phyloP scores from a whole-genome alignment of 352 stramenopile species.

The Globisporangium yorkense region DNA sequence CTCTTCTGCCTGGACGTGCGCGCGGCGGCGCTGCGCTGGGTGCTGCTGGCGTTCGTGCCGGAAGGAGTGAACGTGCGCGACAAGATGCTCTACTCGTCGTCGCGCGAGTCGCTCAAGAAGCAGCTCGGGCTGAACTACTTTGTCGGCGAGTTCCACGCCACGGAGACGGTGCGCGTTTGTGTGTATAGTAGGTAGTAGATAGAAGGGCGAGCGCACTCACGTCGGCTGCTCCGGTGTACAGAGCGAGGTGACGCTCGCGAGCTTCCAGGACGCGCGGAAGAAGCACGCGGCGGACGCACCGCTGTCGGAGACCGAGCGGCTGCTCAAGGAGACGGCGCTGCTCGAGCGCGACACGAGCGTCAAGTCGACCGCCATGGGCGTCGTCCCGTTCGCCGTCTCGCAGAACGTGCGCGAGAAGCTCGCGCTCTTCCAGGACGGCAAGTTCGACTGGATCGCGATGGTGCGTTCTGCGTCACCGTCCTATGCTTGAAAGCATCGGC shows the following conservation, averaged over 20 bases:
- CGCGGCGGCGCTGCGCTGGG: conserved; percentile 66
- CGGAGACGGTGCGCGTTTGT: conserved; percentile 39
- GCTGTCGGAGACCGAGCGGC: conserved; percentile 77
- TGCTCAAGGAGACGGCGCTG: conserved; percentile 76
- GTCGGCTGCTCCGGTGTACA: conserved; percentile 7
- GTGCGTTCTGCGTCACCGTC: conserved; percentile 13
- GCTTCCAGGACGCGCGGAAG: conserved; percentile 65
- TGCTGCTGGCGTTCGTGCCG: conserved; percentile 75
- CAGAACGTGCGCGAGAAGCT: conserved; percentile 82
- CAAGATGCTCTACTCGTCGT: conserved; percentile 91
- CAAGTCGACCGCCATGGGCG: conserved; percentile 85
- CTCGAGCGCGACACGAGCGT: conserved; percentile 80
- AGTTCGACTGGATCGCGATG: conserved; percentile 89
- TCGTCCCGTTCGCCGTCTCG: conserved; percentile 84
- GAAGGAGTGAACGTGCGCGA: conserved; percentile 76
- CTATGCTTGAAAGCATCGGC: no score
- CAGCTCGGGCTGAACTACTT: conserved; percentile 90
- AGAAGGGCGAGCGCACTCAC: background rate
- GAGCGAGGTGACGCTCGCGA: conserved; percentile 75
- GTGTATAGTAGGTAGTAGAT: conserved; percentile 5
- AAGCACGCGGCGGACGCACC: conserved; percentile 67
- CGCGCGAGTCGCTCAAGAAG: conserved; percentile 87
- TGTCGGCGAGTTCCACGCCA: conserved; percentile 86
- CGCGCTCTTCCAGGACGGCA: conserved; percentile 61
- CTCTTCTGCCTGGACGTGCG: conserved; percentile 73